phyloP scores from a whole-genome alignment of 179 eudicot species.

The Silene vulgaris region DNA sequence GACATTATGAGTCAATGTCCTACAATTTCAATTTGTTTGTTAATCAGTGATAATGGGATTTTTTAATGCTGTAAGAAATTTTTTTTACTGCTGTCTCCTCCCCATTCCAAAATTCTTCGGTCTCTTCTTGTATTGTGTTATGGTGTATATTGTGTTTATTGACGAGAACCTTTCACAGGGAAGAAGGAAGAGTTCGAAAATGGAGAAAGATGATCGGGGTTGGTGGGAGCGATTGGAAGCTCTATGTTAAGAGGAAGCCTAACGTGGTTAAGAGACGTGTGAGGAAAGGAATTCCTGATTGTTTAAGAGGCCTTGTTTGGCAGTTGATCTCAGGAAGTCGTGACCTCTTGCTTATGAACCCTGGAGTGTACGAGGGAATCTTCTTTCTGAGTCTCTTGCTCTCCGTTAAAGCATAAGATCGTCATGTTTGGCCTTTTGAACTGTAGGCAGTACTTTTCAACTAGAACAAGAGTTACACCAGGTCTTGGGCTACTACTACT shows the following conservation, averaged over 20 bases:
- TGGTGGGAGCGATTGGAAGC: constrained; percentile 97
- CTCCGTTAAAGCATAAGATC: background rate
- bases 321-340: constrained; percentile 94
- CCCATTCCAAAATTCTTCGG: background rate
- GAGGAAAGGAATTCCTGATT: constrained; percentile 95
- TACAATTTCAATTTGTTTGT: background rate
- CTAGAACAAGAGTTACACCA: background rate
- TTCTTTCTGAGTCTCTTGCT: background rate
- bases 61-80: background rate
- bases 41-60: background rate
- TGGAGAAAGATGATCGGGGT: constrained; percentile 99
- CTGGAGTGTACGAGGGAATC: constrained; percentile 87
- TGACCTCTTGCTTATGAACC: constrained; percentile 91
- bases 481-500: background rate
- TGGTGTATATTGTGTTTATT: constrained; percentile 16
- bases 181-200: constrained; percentile 81
- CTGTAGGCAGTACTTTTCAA: constrained; percentile 3
- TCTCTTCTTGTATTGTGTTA: background rate
- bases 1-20: background rate
- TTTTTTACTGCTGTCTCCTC: background rate
- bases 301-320: constrained; percentile 98
- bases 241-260: constrained; percentile 74
- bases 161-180: constrained; percentile 43
- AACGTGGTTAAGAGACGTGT: constrained; percentile 80
- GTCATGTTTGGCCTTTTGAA: constrained; percentile 11